Conservation (phyloP, 768 basidiomycete genomes). For the Kwoniella heveanensis region DNA sequence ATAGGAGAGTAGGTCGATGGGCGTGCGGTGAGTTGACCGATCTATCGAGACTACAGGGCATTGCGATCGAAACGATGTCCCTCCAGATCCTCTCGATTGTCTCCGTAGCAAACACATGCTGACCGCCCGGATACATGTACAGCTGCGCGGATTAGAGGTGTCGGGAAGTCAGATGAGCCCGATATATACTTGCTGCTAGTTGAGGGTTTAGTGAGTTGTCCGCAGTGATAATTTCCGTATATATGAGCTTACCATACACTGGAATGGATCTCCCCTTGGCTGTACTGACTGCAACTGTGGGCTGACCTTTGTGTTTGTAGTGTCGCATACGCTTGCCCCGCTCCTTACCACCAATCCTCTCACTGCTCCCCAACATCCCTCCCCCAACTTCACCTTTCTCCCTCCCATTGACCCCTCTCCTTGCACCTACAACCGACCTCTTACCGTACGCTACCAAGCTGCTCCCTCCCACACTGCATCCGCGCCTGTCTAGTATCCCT, state of each 20-base stretch:
- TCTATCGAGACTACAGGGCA: not conserved
- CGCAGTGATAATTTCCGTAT: too few species aligned
- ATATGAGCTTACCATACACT: too few species aligned
- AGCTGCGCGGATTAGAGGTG: conserved; percentile 41
- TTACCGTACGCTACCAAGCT: conserved; percentile 24
- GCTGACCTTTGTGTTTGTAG: too few species aligned
- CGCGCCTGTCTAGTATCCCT: conserved; percentile 26
- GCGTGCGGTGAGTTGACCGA: conserved; percentile 36
- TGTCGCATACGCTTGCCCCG: conserved; percentile 43
- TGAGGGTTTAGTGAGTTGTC: conserved; percentile 40
- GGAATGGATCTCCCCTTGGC: too few species aligned
- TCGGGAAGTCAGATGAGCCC: conserved; percentile 28
- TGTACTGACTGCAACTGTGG: too few species aligned
- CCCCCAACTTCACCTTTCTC: conserved; percentile 77
- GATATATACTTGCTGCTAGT: conserved; percentile 28
- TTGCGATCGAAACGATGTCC: too few species aligned
- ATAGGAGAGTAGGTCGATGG: conserved; percentile 48
- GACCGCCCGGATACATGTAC: too few species aligned
- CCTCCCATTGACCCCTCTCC: conserved; percentile 61
- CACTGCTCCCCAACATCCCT: conserved; percentile 38
- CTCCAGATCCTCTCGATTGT: not conserved
- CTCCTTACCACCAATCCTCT: conserved; percentile 46
- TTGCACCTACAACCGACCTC: conserved; percentile 27
- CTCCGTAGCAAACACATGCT: too few species aligned
- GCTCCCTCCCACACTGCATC: conserved; percentile 34